These are phyloP conservation scores for Epithele typhae DNA, from an alignment of 768 basidiomycete species.

Conservation along the genomic window DNA sequence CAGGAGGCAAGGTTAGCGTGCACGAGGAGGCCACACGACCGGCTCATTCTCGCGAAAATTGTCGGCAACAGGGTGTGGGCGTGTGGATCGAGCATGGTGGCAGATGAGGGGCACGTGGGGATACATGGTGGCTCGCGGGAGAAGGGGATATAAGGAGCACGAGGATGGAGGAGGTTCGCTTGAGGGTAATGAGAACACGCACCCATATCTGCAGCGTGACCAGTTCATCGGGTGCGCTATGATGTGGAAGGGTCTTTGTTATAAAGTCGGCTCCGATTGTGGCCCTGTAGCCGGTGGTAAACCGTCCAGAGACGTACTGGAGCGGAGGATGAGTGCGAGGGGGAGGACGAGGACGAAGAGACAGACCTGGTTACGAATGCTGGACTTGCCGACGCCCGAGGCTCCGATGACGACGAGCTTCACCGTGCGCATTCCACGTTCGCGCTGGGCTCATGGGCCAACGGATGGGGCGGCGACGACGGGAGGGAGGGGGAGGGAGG, in stretches of 20 bases:
- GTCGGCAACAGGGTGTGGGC: neutral
- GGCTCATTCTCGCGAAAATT: neutral
- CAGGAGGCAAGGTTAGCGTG: neutral
- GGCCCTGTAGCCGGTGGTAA: constrained; percentile 73
- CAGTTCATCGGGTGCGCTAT: constrained; percentile 45
- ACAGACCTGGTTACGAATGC: constrained; percentile 67
- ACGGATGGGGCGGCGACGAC: no score
- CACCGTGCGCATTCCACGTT: constrained; percentile 54
- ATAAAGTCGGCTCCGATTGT: constrained; percentile 93
- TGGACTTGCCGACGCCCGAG: constrained; percentile 84
- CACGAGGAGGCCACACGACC: neutral
- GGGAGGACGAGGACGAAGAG: neutral
- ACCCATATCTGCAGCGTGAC: constrained; percentile 73
- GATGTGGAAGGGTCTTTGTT: constrained; percentile 65
- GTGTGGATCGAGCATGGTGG: neutral
- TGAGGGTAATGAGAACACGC: constrained; percentile 21
- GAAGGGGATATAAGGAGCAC: no score
- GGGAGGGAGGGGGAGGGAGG: no score
- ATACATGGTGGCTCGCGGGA: constrained; percentile 5
- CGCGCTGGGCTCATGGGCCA: constrained; percentile 10
- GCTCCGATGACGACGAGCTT: constrained; percentile 82
- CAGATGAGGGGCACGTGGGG: no score
- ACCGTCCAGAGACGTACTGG: constrained; percentile 73
- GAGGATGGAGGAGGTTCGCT: no score
- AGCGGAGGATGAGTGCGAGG: neutral